These are phyloP conservation scores for Magnaporthiopsis rhizophila DNA, from an alignment of 2,329 filamentous ascomycete species.

Conservation along the genomic window DNA sequence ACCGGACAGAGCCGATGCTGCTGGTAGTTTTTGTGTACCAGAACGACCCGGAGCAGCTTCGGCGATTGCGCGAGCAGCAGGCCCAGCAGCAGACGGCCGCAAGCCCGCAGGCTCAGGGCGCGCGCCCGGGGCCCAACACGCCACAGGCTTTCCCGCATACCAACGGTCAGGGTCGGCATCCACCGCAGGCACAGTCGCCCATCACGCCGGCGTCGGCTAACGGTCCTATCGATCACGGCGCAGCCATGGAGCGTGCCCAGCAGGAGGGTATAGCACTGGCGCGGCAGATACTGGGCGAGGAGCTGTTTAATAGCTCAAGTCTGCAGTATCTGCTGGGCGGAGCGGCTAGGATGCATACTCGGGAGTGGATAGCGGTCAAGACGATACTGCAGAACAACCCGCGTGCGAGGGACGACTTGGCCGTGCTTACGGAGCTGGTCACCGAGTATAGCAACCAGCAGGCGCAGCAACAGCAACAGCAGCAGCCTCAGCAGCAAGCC, in stretches of 20 bases:
- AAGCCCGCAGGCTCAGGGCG: constrained; percentile 16
- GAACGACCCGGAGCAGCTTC: constrained; percentile 35
- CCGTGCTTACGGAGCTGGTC: background rate
- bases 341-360: background rate
- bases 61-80: constrained; percentile 4
- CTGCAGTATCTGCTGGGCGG: background rate
- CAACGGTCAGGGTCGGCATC: constrained; percentile 19
- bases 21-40: constrained; percentile 80
- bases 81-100: background rate
- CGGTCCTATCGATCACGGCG: background rate
- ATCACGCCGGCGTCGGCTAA: constrained; percentile 11
- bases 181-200: constrained; percentile 20
- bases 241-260: constrained; percentile 9
- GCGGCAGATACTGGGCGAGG: constrained; percentile 10
- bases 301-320: background rate
- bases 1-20: constrained; percentile 66
- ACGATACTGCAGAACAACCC: background rate
- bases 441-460: background rate
- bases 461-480: constrained; percentile 7
- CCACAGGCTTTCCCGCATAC: constrained; percentile 25
- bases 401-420: background rate
- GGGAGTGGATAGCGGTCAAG: background rate
- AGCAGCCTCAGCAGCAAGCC: constrained; percentile 16
- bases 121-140: constrained; percentile 39
- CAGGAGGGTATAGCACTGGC: constrained; percentile 13